Percentiles rank a stretch among this genome's conserved stretches.
These are phyloP conservation scores for Anthoceros angustus DNA, from an alignment of 225 moss, liverwort and hornwort genomes.

Conservation along the genomic window DNA sequence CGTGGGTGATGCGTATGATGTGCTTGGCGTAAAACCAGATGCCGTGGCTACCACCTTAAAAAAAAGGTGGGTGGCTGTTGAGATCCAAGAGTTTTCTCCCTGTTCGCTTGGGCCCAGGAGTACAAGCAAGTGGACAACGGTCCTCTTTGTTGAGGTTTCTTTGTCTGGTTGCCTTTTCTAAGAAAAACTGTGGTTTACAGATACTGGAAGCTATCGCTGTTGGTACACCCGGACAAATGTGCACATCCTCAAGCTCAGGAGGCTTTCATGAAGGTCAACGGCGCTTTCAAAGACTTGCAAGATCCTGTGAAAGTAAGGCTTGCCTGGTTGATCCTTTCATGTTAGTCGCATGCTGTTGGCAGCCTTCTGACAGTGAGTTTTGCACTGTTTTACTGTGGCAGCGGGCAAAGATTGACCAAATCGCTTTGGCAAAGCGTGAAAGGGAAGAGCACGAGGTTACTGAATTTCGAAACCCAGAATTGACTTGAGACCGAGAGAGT, in stretches of 20 bases:
- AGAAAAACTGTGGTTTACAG: constrained; percentile 21
- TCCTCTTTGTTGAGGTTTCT: neutral
- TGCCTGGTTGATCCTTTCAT: neutral
- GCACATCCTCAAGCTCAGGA: constrained; percentile 87
- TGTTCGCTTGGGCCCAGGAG: neutral
- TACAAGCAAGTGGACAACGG: neutral
- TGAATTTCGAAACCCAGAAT: neutral
- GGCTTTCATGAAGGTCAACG: constrained; percentile 86
- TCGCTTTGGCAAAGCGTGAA: constrained; percentile 53
- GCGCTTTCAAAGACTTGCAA: constrained; percentile 89
- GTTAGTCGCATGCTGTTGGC: too few species aligned
- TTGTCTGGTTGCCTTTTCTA: constrained; percentile 1
- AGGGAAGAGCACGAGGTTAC: constrained; percentile 70
- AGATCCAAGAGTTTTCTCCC: too few species aligned
- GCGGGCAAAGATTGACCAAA: constrained; percentile 75
- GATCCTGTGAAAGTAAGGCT: constrained; percentile 63
- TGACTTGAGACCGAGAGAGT: neutral
- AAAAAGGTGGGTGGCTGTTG: constrained; percentile 84
- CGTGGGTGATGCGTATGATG: constrained; percentile 74
- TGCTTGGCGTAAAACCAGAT: constrained; percentile 62
- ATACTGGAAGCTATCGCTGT: constrained; percentile 88
- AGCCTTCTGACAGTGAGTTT: too few species aligned
- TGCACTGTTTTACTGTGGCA: constrained; percentile 16
- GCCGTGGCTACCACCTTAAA: constrained; percentile 41
- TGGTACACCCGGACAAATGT: constrained; percentile 98